Percentiles rank a stretch among this genome's conserved stretches.
Conservation (phyloP, 2,329 filamentous ascomycete species). For the Cadophora gregata region DNA sequence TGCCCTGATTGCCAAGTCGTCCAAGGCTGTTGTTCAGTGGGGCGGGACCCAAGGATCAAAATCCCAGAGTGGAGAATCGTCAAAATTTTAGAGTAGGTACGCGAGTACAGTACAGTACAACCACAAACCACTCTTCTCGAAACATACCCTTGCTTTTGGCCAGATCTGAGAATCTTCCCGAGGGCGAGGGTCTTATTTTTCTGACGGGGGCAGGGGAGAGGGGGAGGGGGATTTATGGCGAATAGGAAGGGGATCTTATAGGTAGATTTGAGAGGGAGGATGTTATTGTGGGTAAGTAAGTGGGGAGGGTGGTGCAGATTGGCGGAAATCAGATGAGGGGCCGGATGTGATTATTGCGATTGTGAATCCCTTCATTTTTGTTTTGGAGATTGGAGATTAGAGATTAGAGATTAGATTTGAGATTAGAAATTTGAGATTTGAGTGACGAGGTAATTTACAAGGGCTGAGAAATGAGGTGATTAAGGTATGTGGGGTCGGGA, state of each 20-base stretch:
- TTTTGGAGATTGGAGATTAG: slow-evolving; percentile 5
- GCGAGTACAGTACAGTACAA: no score
- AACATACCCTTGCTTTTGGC: slow-evolving; percentile 18
- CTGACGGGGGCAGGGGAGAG: background rate
- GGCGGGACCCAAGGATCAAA: background rate
- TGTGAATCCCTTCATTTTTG: slow-evolving; percentile 8
- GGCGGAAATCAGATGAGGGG: slow-evolving; percentile 22
- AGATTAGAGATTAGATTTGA: background rate
- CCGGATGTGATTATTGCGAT: background rate
- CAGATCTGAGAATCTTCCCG: background rate
- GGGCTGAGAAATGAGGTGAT: no score
- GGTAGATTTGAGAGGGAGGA: no score
- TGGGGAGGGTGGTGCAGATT: no score
- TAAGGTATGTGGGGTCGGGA: no score
- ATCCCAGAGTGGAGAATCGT: no score
- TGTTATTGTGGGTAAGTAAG: no score
- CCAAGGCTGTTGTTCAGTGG: no score
- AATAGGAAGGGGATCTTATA: background rate
- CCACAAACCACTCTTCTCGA: slow-evolving; percentile 14
- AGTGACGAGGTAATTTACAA: no score
- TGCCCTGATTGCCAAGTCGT: no score
- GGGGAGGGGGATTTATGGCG: background rate
- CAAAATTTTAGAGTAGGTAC: no score
- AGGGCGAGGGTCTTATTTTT: no score
- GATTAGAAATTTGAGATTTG: background rate